Conservation (phyloP, 495 filamentous ascomycete genomes). For the Penicillium simplicissimum region DNA sequence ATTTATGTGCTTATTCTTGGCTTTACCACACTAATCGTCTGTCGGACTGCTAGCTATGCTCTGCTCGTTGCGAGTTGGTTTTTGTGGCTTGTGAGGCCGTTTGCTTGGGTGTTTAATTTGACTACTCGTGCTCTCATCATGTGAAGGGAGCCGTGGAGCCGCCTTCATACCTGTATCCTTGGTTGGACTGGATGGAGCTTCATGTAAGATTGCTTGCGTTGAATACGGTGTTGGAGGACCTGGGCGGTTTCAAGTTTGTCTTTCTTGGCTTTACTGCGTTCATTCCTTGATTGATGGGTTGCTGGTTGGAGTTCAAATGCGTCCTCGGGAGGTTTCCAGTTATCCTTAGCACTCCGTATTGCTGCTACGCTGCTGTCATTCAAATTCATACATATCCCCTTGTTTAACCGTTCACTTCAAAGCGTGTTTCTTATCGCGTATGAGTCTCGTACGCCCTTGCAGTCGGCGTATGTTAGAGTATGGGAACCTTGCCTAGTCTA, state of each 20-base stretch:
- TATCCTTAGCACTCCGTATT: neutral
- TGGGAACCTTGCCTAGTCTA: too few species aligned
- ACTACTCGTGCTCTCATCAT: slow-evolving; percentile 30
- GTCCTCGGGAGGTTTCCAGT: neutral
- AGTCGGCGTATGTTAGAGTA: too few species aligned
- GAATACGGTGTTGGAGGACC: neutral
- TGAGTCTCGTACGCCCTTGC: too few species aligned
- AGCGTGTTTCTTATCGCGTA: too few species aligned
- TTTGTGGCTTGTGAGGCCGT: slow-evolving; percentile 43
- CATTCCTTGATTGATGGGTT: neutral
- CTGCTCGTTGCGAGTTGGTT: slow-evolving; percentile 44
- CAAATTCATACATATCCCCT: too few species aligned
- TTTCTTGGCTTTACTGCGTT: neutral
- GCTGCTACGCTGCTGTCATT: neutral
- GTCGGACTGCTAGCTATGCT: slow-evolving; percentile 36
- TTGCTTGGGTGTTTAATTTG: slow-evolving; percentile 38
- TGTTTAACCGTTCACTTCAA: too few species aligned
- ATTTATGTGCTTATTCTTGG: slow-evolving; percentile 42
- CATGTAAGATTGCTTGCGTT: neutral
- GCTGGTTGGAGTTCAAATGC: neutral
- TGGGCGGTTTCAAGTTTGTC: neutral
- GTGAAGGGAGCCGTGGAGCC: neutral
- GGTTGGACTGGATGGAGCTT: neutral
- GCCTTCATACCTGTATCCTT: neutral
- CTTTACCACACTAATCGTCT: slow-evolving; percentile 35